Evolutionary conservation across 768 basidiomycete genomes (phyloP).

Genomic region (Butyriboletus loyo): DNA sequence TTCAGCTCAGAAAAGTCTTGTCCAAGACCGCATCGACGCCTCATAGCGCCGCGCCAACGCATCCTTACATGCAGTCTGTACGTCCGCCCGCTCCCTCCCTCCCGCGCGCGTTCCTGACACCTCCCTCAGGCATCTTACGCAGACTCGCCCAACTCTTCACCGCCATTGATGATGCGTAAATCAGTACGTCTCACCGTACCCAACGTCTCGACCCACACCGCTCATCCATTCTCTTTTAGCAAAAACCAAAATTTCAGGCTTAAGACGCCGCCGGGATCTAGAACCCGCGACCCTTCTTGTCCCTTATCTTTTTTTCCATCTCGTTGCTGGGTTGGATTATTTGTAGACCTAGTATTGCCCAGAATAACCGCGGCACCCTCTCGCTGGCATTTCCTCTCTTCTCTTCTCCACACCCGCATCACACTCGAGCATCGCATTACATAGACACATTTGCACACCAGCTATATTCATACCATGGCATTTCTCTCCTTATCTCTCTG

Average conservation of each 20-base stretch:
- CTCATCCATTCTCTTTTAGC: conserved; percentile 6
- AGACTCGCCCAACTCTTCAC: conserved; percentile 37
- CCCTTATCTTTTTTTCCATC: conserved; percentile 1
- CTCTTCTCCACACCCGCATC: conserved; percentile 10
- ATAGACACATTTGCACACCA: conserved; percentile 33
- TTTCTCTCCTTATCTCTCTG: conserved; percentile 11
- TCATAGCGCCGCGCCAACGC: conserved; percentile 33
- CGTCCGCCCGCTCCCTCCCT: conserved; percentile 11
- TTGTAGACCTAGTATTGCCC: conserved; percentile 24
- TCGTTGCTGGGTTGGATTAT: conserved; percentile 9
- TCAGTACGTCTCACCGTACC: conserved; percentile 34
- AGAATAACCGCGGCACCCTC: conserved; percentile 14
- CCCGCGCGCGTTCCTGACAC: conserved; percentile 3
- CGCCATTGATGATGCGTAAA: conserved; percentile 58
- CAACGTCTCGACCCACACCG: not conserved
- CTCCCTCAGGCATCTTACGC: conserved; percentile 35
- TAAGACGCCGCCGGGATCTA: conserved; percentile 12
- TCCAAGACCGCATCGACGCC: conserved; percentile 44
- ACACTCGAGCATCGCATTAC: conserved; percentile 25
- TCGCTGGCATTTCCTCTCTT: conserved; percentile 11
- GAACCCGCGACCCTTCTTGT: conserved; percentile 1
- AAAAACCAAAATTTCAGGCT: conserved; percentile 37
- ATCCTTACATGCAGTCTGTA: conserved; percentile 39
- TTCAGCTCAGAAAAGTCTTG: conserved; percentile 61
- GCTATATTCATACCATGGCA: conserved; percentile 37